Percentiles rank a stretch among this genome's conserved stretches.
Evolutionary conservation across 2,329 filamentous ascomycete genomes (phyloP).

Genomic region (Torrubiellomyces zombiae): DNA sequence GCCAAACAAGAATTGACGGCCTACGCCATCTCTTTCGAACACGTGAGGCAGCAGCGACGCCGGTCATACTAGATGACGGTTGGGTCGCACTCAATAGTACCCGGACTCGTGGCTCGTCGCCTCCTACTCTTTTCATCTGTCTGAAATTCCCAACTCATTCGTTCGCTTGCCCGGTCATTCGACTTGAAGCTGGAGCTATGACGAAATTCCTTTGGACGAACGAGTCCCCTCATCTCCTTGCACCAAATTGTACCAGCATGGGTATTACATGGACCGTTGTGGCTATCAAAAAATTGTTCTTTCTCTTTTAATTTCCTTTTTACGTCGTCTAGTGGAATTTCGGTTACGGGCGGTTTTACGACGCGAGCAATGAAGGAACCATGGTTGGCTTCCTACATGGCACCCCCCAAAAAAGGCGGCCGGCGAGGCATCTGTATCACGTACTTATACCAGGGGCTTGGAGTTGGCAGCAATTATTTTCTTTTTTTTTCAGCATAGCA

Average conservation of each 20-base stretch:
- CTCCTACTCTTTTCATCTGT: not conserved
- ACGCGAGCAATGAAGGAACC: no score
- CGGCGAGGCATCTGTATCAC: no score
- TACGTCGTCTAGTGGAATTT: no score
- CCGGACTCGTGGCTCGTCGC: no score
- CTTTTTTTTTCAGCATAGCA: no score
- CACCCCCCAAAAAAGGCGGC: no score
- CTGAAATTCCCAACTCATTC: constrained; percentile 4
- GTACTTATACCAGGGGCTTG: no score
- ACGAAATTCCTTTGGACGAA: constrained; percentile 19
- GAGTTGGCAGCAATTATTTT: no score
- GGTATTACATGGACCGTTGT: constrained; percentile 33
- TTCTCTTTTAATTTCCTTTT: constrained; percentile 10
- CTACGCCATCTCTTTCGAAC: constrained; percentile 82
- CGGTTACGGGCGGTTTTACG: no score
- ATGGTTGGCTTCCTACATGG: no score
- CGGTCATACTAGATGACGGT: constrained; percentile 31
- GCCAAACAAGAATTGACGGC: constrained; percentile 65
- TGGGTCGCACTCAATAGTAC: not conserved
- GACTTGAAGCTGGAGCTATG: constrained; percentile 3
- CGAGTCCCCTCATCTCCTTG: constrained; percentile 6
- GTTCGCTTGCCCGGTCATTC: constrained; percentile 3
- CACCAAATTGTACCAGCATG: constrained; percentile 24
- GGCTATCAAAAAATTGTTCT: constrained; percentile 18
- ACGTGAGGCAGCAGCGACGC: constrained; percentile 46